Evolutionary conservation across 2,329 filamentous ascomycete genomes (phyloP), one percentile per base, ranked within the genome.

Genomic region (Coniella vitis): DNA sequence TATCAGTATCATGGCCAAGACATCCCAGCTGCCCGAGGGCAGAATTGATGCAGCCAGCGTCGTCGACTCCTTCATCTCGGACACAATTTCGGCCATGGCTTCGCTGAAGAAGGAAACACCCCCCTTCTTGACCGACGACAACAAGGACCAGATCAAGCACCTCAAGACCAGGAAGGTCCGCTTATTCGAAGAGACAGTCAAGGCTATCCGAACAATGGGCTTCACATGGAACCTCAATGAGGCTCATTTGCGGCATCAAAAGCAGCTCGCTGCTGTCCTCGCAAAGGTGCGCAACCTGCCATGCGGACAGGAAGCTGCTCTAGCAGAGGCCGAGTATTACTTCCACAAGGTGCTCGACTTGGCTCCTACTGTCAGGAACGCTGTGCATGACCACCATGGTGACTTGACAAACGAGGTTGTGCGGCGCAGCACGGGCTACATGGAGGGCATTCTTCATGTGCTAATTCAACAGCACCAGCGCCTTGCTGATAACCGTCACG

Each of bases 151-250:
- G 14, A 81, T 96, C 53, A 90, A 94, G 65, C 88, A 96, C 63
- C 79, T 97, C 57, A 97, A 96, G 71, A 83, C 81, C 3, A 80
- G 88, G 58, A 98, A 98, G 69, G 82, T 89, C 38, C 90, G 90
- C 58, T 76, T 97, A 13, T 93, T 95, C 58, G 87, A 89, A 1
- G 91, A 97, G 57, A 90, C 87, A 0, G 70, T 98, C 55, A 90
- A 87, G 60, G 80, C 83, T 19, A 71, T 96, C 22, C 82, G 89
- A 32, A 79, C 84, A 49, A 97, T 98, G 91, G 93, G 93, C 4
- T 79, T 98, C 58, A 85, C 84, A 58, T 82, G 84, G 45, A 96
- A 95, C 61, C 73, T 95, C 14, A 82, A 86, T 55, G 83, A 81
- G 13, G 81, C 87, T 60, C 74, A 84, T 38, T 72, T 97, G 16